Base-by-base conservation (phyloP, 2,329 filamentous ascomycete genomes). In the Aspergillus piperis region DNA sequence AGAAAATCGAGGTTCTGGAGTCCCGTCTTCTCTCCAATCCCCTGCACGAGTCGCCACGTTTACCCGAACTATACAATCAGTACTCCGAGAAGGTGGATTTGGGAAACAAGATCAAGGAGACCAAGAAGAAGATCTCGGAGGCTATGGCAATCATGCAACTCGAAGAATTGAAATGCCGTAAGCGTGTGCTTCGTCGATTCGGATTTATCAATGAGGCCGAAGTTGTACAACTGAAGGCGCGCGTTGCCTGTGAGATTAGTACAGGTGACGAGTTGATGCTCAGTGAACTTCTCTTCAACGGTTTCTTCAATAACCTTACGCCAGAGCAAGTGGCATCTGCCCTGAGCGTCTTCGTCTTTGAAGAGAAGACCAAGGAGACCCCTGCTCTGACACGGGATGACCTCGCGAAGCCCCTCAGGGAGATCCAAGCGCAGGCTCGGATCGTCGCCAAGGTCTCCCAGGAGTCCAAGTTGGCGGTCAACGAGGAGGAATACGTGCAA, bases 1-100 rank as follows among this genome's bases (percentile, higher is more conserved):
- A 92, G 77, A 98, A 98, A 86, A 97, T 99, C 62, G 95, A 99
- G 78, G 91, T 98, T 10, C 85, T 99, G 2, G 95, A 99, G 78
- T 95, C 94, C 5, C 88, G 91, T 55, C 82, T 99, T 21, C 80
- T 98, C 27, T 86, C 91, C 13, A 98, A 96, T 75, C 92, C 94
- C 4, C 84, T 99, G 15, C 94, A 99, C 76, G 90, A 94, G 62
- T 96, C 93, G 4, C 91, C 93, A 2, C 85, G 92, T 36, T 82
- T 99, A 8, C 86, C 90, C 0, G 89, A 89, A 53, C 84, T 98
- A 2, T 99, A 95, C 83, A 88, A 93, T 44, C 90, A 92, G 73
- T 98, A 97, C 73, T 86, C 88, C 17, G 82, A 82, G 63, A 99
- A 99, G 82, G 85, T 95, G 23, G 85, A 86, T 54, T 76, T 96